Evolutionary conservation across 116 monocot genomes (phyloP).

Genomic region (Cymodocea nodosa): DNA sequence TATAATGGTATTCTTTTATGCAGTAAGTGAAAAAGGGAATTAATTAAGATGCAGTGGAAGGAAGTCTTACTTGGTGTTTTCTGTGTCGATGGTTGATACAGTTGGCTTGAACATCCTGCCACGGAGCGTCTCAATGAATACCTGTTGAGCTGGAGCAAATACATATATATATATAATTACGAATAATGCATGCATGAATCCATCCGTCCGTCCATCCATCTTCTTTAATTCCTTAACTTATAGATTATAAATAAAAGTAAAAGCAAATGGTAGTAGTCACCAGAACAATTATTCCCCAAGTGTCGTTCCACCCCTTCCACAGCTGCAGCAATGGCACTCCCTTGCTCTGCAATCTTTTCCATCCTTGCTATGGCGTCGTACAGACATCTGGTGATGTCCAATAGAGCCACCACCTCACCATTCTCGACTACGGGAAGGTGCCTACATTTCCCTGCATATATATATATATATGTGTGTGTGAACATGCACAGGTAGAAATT

Average conservation of each 20-base stretch:
- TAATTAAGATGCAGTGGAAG: neutral
- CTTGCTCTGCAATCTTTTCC: constrained; percentile 86
- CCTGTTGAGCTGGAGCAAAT: constrained; percentile 46
- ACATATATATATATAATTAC: no score
- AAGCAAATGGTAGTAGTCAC: constrained; percentile 11
- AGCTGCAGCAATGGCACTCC: constrained; percentile 72
- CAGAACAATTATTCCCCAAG: constrained; percentile 53
- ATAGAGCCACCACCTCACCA: constrained; percentile 76
- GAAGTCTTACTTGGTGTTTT: constrained; percentile 49
- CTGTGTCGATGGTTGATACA: constrained; percentile 64
- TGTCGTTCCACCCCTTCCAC: constrained; percentile 74
- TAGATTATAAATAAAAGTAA: no score
- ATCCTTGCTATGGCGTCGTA: constrained; percentile 87
- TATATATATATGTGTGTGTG: no score
- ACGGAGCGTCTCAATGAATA: constrained; percentile 81
- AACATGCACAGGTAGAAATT: no score
- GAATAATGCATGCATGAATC: no score
- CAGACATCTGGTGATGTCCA: constrained; percentile 78
- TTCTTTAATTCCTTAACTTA: no score
- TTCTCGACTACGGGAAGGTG: constrained; percentile 92
- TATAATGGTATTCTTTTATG: no score
- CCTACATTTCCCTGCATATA: constrained; percentile 88
- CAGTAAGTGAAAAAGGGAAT: no score
- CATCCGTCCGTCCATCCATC: no score
- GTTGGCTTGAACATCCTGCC: constrained; percentile 83